These are phyloP conservation scores for Sergeia podlipaevii DNA, from an alignment of 208 protist genomes.

Conservation along the genomic window DNA sequence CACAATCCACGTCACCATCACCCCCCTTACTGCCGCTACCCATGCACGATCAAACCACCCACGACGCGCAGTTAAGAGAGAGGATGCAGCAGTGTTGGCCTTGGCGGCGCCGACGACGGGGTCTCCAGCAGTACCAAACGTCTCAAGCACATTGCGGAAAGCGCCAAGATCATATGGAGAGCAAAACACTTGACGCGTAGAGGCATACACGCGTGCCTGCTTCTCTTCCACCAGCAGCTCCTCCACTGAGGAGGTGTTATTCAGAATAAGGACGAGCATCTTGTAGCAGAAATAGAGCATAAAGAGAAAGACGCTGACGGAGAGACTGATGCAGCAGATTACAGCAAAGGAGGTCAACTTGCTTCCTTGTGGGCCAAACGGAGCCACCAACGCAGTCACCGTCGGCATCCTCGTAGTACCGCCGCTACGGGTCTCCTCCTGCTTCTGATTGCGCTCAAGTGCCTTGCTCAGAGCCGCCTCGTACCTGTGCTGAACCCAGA, in stretches of 20 bases:
- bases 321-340: conserved; percentile 23
- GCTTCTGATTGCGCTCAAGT: background rate
- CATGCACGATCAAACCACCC: background rate
- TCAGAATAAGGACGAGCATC: conserved; percentile 16
- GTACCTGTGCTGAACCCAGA: conserved; percentile 16
- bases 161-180: conserved; percentile 70
- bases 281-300: conserved; percentile 51
- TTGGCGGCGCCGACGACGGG: conserved; percentile 18
- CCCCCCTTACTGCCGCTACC: background rate
- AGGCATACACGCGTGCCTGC: conserved; percentile 12
- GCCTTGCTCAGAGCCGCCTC: conserved; percentile 3
- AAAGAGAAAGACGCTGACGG: conserved; percentile 34
- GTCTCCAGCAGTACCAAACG: conserved; percentile 51
- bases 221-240: conserved; percentile 34
- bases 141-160: conserved; percentile 58
- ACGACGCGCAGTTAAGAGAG: background rate
- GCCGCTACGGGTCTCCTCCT: conserved; percentile 2
- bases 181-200: conserved; percentile 27
- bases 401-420: background rate
- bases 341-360: conserved; percentile 26
- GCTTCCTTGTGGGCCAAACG: conserved; percentile 23
- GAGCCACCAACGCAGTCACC: background rate
- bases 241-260: conserved; percentile 76
- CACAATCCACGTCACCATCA: conserved; percentile 44
- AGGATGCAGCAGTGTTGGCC: background rate